phyloP scores from a whole-genome alignment of 169 alveolate genomes.

The Plasmodium berghei region DNA sequence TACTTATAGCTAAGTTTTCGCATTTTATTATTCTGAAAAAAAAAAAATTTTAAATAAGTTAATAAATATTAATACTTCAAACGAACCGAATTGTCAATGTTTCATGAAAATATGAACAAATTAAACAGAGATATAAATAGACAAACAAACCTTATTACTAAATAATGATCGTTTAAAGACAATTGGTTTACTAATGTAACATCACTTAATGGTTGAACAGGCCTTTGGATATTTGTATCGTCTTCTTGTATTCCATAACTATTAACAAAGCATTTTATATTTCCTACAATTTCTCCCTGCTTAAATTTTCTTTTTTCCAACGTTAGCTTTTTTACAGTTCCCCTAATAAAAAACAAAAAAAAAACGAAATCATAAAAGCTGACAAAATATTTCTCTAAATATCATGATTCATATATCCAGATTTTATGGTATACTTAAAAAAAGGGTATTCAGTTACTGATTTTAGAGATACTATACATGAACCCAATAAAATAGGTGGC shows the following conservation, averaged over 20 bases:
- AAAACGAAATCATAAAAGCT: neutral
- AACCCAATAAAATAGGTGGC: slow-evolving; percentile 73
- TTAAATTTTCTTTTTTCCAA: slow-evolving; percentile 81
- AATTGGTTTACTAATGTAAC: slow-evolving; percentile 81
- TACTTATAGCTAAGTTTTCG: slow-evolving; percentile 87
- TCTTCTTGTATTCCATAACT: slow-evolving; percentile 80
- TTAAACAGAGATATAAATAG: neutral
- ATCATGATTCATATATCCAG: neutral
- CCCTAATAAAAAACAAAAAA: slow-evolving; percentile 31
- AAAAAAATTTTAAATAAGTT: slow-evolving; percentile 45
- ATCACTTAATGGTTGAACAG: slow-evolving; percentile 80
- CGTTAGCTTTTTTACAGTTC: slow-evolving; percentile 81
- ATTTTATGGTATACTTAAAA: slow-evolving; percentile 15
- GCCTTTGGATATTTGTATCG: slow-evolving; percentile 76
- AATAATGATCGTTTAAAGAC: slow-evolving; percentile 76
- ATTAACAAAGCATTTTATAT: slow-evolving; percentile 82
- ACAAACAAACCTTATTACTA: slow-evolving; percentile 72
- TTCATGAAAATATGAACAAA: neutral
- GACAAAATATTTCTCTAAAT: slow-evolving; percentile 15
- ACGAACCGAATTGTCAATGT: slow-evolving; percentile 10
- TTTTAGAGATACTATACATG: slow-evolving; percentile 72
- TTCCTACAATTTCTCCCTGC: slow-evolving; percentile 86
- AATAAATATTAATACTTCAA: slow-evolving; percentile 57
- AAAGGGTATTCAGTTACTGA: slow-evolving; percentile 75
- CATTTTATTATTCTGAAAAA: slow-evolving; percentile 83